A percentile compares a stretch with the other conserved stretches of the same genome.
phyloP scores from a whole-genome alignment of 192 early-diverging fungal genomes.

The Coemansia asiatica region DNA sequence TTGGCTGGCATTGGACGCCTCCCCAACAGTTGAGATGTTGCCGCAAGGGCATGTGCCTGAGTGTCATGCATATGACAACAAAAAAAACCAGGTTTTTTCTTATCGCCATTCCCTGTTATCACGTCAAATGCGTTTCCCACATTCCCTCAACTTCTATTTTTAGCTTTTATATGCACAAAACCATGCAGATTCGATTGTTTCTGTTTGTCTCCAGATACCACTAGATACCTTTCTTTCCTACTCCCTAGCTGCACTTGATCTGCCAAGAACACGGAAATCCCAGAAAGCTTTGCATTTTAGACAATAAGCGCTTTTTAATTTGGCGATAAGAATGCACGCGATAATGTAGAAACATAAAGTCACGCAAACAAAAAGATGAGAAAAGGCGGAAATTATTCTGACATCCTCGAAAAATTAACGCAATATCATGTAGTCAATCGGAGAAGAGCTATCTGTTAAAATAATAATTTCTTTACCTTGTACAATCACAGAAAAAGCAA shows the following conservation, averaged over 20 bases:
- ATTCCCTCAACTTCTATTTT: slow-evolving; percentile 9
- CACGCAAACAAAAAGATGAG: background rate
- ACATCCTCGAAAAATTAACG: slow-evolving; percentile 2
- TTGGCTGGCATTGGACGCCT: background rate
- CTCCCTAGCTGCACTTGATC: slow-evolving; percentile 4
- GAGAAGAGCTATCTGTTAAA: background rate
- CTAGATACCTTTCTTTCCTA: too few relatives aligned
- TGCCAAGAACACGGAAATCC: slow-evolving; percentile 8
- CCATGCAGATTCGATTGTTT: background rate
- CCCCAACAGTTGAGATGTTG: slow-evolving; percentile 15
- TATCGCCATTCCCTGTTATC: background rate
- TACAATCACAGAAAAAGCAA: slow-evolving; percentile 1
- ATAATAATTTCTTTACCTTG: background rate
- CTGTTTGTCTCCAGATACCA: background rate
- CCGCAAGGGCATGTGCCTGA: slow-evolving; percentile 4
- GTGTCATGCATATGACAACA: background rate
- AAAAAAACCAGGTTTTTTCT: background rate
- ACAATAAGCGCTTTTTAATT: background rate
- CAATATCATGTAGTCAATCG: slow-evolving; percentile 4
- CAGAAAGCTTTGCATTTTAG: background rate
- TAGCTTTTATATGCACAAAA: background rate
- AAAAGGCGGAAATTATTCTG: background rate
- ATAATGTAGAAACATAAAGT: background rate
- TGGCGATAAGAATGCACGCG: background rate
- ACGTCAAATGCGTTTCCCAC: background rate